phyloP scores from a whole-genome alignment of 306 rosid genomes.

The Urtica urens region DNA sequence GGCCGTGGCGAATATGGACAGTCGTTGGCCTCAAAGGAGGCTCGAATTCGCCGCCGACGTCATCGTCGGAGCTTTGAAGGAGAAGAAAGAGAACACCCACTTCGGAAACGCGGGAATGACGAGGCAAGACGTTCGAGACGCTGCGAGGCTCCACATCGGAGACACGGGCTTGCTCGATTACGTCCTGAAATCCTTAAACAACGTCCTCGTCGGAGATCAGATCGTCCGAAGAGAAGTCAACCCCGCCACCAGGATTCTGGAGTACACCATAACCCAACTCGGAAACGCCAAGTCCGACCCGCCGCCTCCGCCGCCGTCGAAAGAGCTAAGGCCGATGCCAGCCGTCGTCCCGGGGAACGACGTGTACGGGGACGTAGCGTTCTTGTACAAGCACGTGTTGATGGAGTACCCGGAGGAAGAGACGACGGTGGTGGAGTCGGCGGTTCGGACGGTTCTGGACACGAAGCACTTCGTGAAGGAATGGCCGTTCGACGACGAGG shows the following conservation, averaged over 20 bases:
- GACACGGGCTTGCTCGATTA: slow-evolving; percentile 86
- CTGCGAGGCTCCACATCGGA: slow-evolving; percentile 79
- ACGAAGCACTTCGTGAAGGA: slow-evolving; percentile 70
- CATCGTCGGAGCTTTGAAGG: slow-evolving; percentile 67
- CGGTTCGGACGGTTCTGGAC: slow-evolving; percentile 55
- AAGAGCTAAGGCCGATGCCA: slow-evolving; percentile 13
- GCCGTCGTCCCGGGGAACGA: slow-evolving; percentile 40
- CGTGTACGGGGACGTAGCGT: slow-evolving; percentile 50
- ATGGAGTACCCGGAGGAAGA: slow-evolving; percentile 56
- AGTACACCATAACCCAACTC: slow-evolving; percentile 57
- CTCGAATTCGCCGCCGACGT: slow-evolving; percentile 73
- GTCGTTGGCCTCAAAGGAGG: slow-evolving; percentile 84
- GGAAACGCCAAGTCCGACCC: slow-evolving; percentile 20
- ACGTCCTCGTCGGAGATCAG: slow-evolving; percentile 54
- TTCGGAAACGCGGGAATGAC: slow-evolving; percentile 60
- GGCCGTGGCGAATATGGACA: slow-evolving; percentile 62
- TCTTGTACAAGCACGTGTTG: slow-evolving; percentile 54
- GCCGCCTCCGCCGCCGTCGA: slow-evolving; percentile 34
- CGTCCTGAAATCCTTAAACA: slow-evolving; percentile 73
- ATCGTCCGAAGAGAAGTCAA: slow-evolving; percentile 68
- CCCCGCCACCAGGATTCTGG: slow-evolving; percentile 54
- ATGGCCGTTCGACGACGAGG: slow-evolving; percentile 47
- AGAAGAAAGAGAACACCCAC: slow-evolving; percentile 33
- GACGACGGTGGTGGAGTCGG: slow-evolving; percentile 37
- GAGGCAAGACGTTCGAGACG: slow-evolving; percentile 76